Base-by-base conservation (phyloP, 495 filamentous ascomycete species). In the Penicillium arizonense region DNA sequence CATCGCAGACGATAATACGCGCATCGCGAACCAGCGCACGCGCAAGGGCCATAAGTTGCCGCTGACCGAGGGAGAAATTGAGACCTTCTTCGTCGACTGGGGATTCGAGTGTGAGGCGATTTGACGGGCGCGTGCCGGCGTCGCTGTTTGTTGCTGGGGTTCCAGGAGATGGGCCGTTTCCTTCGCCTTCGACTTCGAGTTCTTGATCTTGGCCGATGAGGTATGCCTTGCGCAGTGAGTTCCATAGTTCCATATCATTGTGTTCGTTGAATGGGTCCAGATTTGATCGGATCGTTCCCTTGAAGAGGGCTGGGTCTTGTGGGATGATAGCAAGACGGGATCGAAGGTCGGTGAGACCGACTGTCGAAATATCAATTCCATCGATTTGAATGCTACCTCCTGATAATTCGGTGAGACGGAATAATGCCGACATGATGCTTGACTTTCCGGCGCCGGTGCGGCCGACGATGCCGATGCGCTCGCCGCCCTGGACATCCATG, bases 31-130 rank as follows among this genome's bases (percentile, higher is more conserved):
- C 92, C 2, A 97, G 81, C 0, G 93, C 93, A 0, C 93, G 84
- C 1, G 93, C 93, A 1, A 98, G 78, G 3, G 94, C 93, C 88
- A 98, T 95, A 12, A 97, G 83, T 62, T 98, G 93, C 3, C 93
- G 84, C 72, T 98, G 93, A 1, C 94, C 93, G n/a, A 97, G 84
- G 1, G 89, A 94, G 76, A 95, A 98, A 70, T 97, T 98, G 35
- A 94, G 74, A 0, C 93, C 93, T 73, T 96, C 93, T 61, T 96
- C 92, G 53, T 96, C 91, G n/a, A 97, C 90, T 7, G 81, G 56
- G 10, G 80, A 82, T 65, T 97, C 94, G 33, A 98, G 84, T 45
- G 90, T 87, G 48, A 97, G 87, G 36, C 87, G 83, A 13, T 65
- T 62, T 24, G 52, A 14, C 1, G 33, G 54, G 13, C 60, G 51